Base-by-base conservation (phyloP, 2,329 filamentous ascomycete species). In the Ophiocordyceps camponoti-saundersi region DNA sequence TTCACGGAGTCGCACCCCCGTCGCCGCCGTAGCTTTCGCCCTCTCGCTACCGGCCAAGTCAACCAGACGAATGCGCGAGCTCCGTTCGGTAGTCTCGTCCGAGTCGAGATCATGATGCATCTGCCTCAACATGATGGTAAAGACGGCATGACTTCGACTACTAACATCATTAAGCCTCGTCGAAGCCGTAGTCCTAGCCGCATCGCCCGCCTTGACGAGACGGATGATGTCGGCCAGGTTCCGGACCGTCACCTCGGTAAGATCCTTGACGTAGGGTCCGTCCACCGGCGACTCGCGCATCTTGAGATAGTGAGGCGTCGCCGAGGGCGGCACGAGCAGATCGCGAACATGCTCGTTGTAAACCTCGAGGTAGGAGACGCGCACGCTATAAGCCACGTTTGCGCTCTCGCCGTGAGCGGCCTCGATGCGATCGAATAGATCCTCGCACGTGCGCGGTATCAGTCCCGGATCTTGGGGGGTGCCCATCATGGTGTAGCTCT, bases 101-200 rank as follows among this genome's bases (percentile, higher is more conserved):
- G 88, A 93, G 46, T 88, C 83, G 67, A 95, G 82, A 56, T 95
- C 90, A 65, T 96, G 90, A 59, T 95, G 89, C 53, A 98, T 98
- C 64, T 96, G 92, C 67, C 95, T 95, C 49, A 98, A 73, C 68
- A 94, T 92, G 56, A 98, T 92, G 26, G 92, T 98, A 64, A 98
- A 98, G 48, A 98, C 92, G 8, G 92, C 88, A 60, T 98, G 92
- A 52, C 88, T 95, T 61, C 92, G 85, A 52, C 87, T 95, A 47
- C 87, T 94, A 3, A 90, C 96, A 64, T 98, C 92, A 65, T 98
- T 98, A 92, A 98, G 98, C 68, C 95, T 96, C 49, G 92, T 98
- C 59, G 85, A 88, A 15, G 92, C 92, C 20, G 79, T 82, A 0
- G 92, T 96, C 44, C 92, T 81, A 48, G 85, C 95, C 52, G 75